phyloP scores from a whole-genome alignment of 2,329 filamentous ascomycete species.

The Biscogniauxia sp. region DNA sequence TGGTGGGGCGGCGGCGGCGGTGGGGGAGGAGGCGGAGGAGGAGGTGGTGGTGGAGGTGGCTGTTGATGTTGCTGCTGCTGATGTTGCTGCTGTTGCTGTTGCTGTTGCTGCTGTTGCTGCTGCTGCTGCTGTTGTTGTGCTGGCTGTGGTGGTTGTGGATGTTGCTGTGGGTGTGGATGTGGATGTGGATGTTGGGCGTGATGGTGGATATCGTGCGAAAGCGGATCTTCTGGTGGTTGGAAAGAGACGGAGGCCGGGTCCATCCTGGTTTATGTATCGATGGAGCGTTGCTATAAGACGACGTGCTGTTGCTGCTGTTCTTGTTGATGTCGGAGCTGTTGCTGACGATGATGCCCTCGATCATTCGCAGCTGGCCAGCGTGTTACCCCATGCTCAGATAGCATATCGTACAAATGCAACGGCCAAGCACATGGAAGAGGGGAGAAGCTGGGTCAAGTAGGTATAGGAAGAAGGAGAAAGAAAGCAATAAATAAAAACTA shows the following conservation, averaged over 20 bases:
- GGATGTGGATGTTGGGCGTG: slow-evolving; percentile 14
- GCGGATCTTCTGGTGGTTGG: slow-evolving; percentile 18
- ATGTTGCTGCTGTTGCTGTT: slow-evolving; percentile 10
- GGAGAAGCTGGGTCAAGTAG: slow-evolving; percentile 3
- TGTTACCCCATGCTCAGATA: slow-evolving; percentile 28
- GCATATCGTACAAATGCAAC: slow-evolving; percentile 18
- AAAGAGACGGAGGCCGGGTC: slow-evolving; percentile 26
- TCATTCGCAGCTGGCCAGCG: slow-evolving; percentile 28
- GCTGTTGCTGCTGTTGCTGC: background rate
- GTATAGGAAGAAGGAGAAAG: background rate
- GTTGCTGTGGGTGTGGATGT: slow-evolving; percentile 3
- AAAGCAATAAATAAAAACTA: background rate
- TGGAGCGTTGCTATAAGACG: slow-evolving; percentile 5
- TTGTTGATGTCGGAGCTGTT: slow-evolving; percentile 3
- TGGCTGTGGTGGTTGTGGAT: background rate
- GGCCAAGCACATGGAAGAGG: slow-evolving; percentile 2
- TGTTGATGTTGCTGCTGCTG: slow-evolving; percentile 3
- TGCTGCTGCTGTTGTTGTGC: slow-evolving; percentile 6
- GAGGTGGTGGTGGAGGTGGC: background rate
- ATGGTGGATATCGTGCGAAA: slow-evolving; percentile 23
- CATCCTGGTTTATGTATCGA: slow-evolving; percentile 17
- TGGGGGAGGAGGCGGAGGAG: slow-evolving; percentile 9
- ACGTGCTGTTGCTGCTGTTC: slow-evolving; percentile 15
- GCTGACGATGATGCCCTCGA: slow-evolving; percentile 26
- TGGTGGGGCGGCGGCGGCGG: slow-evolving; percentile 12